Evolutionary conservation across 306 rosid species (phyloP).

Genomic region (Begonia masoniana): DNA sequence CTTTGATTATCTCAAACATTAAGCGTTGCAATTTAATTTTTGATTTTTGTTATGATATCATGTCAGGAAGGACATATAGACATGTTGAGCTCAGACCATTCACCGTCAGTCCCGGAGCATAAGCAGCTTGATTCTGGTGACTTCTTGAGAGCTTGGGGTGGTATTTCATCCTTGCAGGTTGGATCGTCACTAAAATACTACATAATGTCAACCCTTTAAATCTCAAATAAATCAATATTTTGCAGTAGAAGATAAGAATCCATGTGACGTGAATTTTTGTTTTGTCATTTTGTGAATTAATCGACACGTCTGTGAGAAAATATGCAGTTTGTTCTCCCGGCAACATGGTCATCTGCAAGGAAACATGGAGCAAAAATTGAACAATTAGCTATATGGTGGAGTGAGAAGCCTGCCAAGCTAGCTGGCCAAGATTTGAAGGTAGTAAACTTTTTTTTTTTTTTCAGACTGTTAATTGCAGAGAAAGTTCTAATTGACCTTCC

Average conservation of each 20-base stretch:
- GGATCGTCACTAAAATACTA: background rate
- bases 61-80: slow-evolving; percentile 74
- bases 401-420: slow-evolving; percentile 71
- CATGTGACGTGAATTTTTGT: background rate
- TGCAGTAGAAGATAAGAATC: too few species aligned
- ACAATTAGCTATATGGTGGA: slow-evolving; percentile 79
- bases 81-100: slow-evolving; percentile 80
- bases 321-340: slow-evolving; percentile 72
- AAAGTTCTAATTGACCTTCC: background rate
- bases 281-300: background rate
- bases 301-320: slow-evolving; percentile 3
- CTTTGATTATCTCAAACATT: background rate
- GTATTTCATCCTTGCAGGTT: slow-evolving; percentile 87
- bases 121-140: slow-evolving; percentile 75
- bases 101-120: slow-evolving; percentile 76
- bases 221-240: too few species aligned
- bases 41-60: background rate
- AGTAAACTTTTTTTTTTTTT: slow-evolving; percentile 2
- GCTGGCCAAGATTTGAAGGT: slow-evolving; percentile 78
- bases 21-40: background rate
- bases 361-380: slow-evolving; percentile 70
- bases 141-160: slow-evolving; percentile 95
- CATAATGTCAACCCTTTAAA: too few species aligned
- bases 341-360: slow-evolving; percentile 69
- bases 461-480: background rate